Conservation (phyloP, 2,329 filamentous ascomycete species). For the Aspergillus awamori region DNA sequence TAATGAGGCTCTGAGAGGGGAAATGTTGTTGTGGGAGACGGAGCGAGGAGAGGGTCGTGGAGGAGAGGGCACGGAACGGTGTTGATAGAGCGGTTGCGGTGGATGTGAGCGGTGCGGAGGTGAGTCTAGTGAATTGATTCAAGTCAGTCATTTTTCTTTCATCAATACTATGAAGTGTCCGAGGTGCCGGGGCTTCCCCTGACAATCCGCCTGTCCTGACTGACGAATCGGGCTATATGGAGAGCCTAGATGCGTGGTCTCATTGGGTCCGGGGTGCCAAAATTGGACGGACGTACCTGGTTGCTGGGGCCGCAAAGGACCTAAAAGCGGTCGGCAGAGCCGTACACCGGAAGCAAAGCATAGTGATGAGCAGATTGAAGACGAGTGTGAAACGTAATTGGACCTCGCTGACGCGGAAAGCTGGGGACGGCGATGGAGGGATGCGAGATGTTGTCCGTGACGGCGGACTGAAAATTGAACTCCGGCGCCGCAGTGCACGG, state of each 20-base stretch:
- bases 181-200: too few species aligned
- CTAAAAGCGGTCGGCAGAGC: slow-evolving; percentile 33
- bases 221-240: not conserved
- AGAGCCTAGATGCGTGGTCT: not conserved
- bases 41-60: slow-evolving; percentile 16
- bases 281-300: slow-evolving; percentile 24
- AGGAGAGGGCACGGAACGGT: slow-evolving; percentile 22
- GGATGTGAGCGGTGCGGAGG: slow-evolving; percentile 5
- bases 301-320: slow-evolving; percentile 27
- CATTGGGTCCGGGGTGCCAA: not conserved
- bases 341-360: slow-evolving; percentile 41
- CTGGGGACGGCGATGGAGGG: slow-evolving; percentile 15
- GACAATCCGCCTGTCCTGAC: not conserved
- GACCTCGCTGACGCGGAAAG: not conserved
- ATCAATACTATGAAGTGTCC: not conserved
- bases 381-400: not conserved
- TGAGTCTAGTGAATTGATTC: not conserved
- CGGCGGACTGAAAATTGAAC: slow-evolving; percentile 38
- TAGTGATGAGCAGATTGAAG: slow-evolving; percentile 18
- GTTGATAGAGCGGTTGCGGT: slow-evolving; percentile 10
- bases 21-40: slow-evolving; percentile 7
- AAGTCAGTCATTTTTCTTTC: not conserved
- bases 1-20: slow-evolving; percentile 11
- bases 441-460: slow-evolving; percentile 22
- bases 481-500: slow-evolving; percentile 37